Evolutionary conservation across 1,139 yeast species (phyloP), one percentile per base, ranked within the genome.

Genomic region (Yamadazyma mexicana): DNA sequence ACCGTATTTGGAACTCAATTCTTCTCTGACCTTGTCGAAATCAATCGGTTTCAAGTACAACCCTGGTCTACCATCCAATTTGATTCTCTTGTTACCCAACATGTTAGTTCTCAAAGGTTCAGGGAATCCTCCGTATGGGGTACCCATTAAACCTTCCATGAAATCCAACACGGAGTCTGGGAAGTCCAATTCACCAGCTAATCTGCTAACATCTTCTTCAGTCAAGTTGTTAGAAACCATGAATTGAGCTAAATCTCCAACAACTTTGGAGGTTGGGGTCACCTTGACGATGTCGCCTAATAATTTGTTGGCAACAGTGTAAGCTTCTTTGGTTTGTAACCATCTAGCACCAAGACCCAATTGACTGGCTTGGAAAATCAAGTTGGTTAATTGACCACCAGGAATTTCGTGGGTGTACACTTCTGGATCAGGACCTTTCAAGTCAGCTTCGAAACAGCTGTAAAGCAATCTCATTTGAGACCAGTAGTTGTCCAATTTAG

Each of bases 91-190:
- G 61, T 79, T 79, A 38, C 73, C 71, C 61, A 92, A 80, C 47
- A 92, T 79, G 62, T 91, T 87, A 34, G 96, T 75, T 71, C 98
- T 83, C 65, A 92, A 76, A 35, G 99, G 98, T 69, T 92, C 99
- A 40, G 98, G 98, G 95, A 94, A 92, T 6, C 99, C 99, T 52
- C 98, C 98, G 61, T 87, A 89, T 54, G 99, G 99, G 56, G 92
- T 92, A 61, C 99, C 99, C 89, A 94, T 92, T 60, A 92, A 77
- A 55, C 99, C 99, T 73, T 94, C 96, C 80, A 92, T 89, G 77
- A 92, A 92, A 69, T 94, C 98, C 61, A 92, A 77, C 25, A 92
- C 96, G 14, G 98, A 91, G 58, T 85, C 97, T 44, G 99, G 99
- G 95, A 92, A 92, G 66, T 92, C 98, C 56, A 92, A 79, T 52